phyloP scores from a whole-genome alignment of 2,329 filamentous ascomycete genomes.

The Didymella pinodella region DNA sequence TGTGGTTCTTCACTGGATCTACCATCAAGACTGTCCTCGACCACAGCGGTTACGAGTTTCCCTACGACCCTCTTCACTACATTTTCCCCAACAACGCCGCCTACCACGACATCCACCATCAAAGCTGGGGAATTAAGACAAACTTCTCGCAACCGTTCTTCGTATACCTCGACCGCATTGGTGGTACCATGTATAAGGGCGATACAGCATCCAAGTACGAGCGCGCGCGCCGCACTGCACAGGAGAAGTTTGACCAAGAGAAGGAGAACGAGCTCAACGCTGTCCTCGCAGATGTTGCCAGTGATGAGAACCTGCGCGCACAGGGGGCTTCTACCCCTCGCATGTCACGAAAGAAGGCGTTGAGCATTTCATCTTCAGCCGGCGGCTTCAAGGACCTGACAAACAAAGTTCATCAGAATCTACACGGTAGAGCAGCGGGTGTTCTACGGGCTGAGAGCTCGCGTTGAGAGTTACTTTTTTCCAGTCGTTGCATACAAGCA shows the following conservation, averaged over 20 bases:
- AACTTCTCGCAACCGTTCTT: constrained; percentile 94
- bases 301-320: constrained; percentile 37
- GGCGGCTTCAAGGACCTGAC: constrained; percentile 55
- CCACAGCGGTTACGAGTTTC: constrained; percentile 95
- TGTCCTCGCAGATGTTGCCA: constrained; percentile 23
- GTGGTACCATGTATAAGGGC: constrained; percentile 82
- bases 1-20: constrained; percentile 87
- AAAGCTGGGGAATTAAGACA: constrained; percentile 98
- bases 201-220: constrained; percentile 68
- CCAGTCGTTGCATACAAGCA: constrained; percentile 26
- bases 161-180: constrained; percentile 87
- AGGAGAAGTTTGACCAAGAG: constrained; percentile 64
- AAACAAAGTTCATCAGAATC: constrained; percentile 56
- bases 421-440: constrained; percentile 56
- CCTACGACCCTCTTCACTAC: constrained; percentile 91
- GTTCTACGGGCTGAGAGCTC: constrained; percentile 57
- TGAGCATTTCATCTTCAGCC: constrained; percentile 49
- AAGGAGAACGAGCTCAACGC: constrained; percentile 40
- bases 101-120: constrained; percentile 98
- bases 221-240: constrained; percentile 62
- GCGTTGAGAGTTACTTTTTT: constrained; percentile 35
- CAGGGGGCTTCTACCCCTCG: constrained; percentile 48
- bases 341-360: constrained; percentile 54
- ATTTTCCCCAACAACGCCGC: constrained; percentile 93
- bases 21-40: constrained; percentile 98